Evolutionary conservation across 352 stramenopile species (phyloP), one percentile per base, ranked within the genome.

Genomic region (Pythium dissotocum): DNA sequence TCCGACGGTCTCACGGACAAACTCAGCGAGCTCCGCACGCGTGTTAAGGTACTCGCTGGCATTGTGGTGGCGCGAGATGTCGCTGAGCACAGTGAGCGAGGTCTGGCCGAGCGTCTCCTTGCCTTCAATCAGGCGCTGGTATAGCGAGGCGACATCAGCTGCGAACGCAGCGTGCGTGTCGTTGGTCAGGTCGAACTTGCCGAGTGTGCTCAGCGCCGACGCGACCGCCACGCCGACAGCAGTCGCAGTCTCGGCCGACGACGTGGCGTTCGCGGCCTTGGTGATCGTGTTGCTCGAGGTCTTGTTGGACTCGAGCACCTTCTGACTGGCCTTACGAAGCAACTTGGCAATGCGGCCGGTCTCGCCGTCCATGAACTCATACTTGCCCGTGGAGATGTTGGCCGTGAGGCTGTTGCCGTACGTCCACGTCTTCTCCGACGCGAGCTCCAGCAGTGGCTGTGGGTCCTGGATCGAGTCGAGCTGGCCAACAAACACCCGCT

Each of bases 331-430:
- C 16, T 51, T 51, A 54, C 62, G 73, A 0, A 86, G 69, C 5
- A 80, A 16, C 13, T 35, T 58, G 10, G 76, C 58, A 12, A 77
- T 60, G 4, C 53, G 38, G 7, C 80, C 78, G 0, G 59, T 54
- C 10, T 78, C 73, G 18, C 76, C 80, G 44, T 90, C 82, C 6
- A 62, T 28, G 58, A 88, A 88, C 38, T 87, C 76, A 68, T 90
- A 90, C 52, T 74, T 77, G 24, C 78, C 82, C 2, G 72, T 79
- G 2, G 61, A 67, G 2, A 83, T 10, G 52, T 90, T 79, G 24
- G 71, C 75, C 0, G 35, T 82, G n/a, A 90, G 58, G 13, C 69
- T 76, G 18, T 64, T 82, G 0, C 35, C 78, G 62, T 90, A 90
- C 0, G 32, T 64, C 71, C 74, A 87, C 3, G 75, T 80, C 67